Evolutionary conservation across 441 rosid species (phyloP).

Genomic region (Dalechampia spathulata): DNA sequence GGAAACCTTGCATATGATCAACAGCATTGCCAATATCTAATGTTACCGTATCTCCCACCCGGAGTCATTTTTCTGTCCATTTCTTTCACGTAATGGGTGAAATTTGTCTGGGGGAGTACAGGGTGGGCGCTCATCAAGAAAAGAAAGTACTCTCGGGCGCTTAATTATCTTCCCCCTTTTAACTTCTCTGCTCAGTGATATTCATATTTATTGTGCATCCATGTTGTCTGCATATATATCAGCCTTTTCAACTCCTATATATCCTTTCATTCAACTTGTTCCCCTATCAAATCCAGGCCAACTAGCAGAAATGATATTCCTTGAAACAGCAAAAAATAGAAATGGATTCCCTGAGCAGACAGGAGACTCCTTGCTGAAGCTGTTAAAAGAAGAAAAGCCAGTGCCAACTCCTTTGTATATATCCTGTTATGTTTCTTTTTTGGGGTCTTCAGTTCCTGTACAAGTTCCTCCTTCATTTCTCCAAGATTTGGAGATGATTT

Average conservation of each 20-base stretch:
- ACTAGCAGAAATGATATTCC: conserved; percentile 87
- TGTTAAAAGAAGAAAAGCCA: conserved; percentile 74
- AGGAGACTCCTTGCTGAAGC: conserved; percentile 82
- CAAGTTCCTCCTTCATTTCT: conserved; percentile 44
- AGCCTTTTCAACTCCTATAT: conserved; percentile 10
- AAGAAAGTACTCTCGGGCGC: conserved; percentile 7
- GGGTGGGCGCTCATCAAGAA: conserved; percentile 16
- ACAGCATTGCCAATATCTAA: conserved; percentile 26
- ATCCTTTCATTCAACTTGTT: conserved; percentile 59
- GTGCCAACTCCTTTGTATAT: conserved; percentile 67
- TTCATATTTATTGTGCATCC: conserved; percentile 1
- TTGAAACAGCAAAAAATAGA: conserved; percentile 92
- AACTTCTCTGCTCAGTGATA: not conserved
- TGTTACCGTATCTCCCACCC: conserved; percentile 19
- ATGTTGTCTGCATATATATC: conserved; percentile 3
- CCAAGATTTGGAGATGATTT: conserved; percentile 49
- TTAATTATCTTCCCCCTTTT: conserved; percentile 1
- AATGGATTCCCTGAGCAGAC: conserved; percentile 93
- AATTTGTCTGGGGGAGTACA: not conserved
- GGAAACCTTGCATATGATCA: conserved; percentile 19
- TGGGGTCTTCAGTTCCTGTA: conserved; percentile 34
- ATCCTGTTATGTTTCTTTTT: conserved; percentile 71
- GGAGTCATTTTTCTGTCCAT: conserved; percentile 24
- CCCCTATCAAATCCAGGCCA: conserved; percentile 88
- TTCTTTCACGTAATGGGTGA: conserved; percentile 12